These are phyloP conservation scores for Sporothrix euskadiensis DNA, from an alignment of 2,329 filamentous ascomycete genomes.

Conservation along the genomic window DNA sequence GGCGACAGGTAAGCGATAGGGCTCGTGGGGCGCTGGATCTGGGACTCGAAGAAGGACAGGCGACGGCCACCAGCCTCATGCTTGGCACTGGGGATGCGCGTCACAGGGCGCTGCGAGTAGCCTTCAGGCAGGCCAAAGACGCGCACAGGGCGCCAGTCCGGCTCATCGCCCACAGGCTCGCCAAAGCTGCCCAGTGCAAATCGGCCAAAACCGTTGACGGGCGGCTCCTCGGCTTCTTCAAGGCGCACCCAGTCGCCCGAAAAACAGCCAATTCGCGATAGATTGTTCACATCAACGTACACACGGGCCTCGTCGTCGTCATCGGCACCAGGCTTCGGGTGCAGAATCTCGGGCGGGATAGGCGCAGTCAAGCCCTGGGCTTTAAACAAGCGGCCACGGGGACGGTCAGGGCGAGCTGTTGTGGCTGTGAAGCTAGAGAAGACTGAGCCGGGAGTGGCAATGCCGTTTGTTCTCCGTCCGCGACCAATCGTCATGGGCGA, in stretches of 20 bases:
- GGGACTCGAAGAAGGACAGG: slow-evolving; percentile 66
- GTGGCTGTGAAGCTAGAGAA: slow-evolving; percentile 85
- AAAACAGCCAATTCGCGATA: slow-evolving; percentile 91
- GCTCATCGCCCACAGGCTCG: slow-evolving; percentile 57
- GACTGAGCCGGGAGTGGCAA: slow-evolving; percentile 81
- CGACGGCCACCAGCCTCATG: slow-evolving; percentile 52
- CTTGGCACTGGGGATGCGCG: slow-evolving; percentile 58
- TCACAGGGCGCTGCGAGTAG: slow-evolving; percentile 61
- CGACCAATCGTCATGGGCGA: slow-evolving; percentile 75
- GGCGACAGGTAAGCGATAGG: slow-evolving; percentile 77
- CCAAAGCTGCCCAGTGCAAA: slow-evolving; percentile 69
- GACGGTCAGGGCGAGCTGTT: slow-evolving; percentile 72
- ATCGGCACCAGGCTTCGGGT: slow-evolving; percentile 73
- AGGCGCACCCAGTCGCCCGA: slow-evolving; percentile 95
- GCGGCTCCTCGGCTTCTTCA: slow-evolving; percentile 74
- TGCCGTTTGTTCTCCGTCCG: slow-evolving; percentile 66
- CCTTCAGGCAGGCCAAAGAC: slow-evolving; percentile 86
- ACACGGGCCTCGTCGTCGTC: slow-evolving; percentile 89
- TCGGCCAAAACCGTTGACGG: slow-evolving; percentile 62
- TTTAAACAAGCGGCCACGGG: slow-evolving; percentile 78
- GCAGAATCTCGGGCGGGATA: slow-evolving; percentile 75
- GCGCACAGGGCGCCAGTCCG: slow-evolving; percentile 77
- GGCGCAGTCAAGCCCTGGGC: slow-evolving; percentile 71
- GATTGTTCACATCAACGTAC: slow-evolving; percentile 82
- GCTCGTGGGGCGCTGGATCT: slow-evolving; percentile 60